phyloP scores from a whole-genome alignment of 2,329 filamentous ascomycete genomes.

The Colletotrichum musicola region DNA sequence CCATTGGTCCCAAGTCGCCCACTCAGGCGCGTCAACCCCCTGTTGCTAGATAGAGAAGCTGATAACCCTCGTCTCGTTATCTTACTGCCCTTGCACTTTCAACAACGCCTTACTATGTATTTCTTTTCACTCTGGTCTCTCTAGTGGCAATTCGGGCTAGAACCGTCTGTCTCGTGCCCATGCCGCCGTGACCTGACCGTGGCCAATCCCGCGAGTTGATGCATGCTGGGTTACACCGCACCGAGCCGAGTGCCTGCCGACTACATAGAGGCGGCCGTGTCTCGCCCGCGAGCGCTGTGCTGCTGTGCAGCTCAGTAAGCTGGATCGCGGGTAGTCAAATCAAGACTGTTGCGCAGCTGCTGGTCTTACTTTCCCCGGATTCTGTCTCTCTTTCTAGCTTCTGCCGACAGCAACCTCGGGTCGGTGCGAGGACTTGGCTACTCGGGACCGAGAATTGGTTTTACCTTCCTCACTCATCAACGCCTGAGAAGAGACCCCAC shows the following conservation, averaged over 20 bases:
- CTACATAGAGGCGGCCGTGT: slow-evolving; percentile 29
- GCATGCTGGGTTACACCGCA: slow-evolving; percentile 15
- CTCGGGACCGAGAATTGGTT: no score
- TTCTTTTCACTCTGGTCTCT: background rate
- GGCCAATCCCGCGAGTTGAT: background rate
- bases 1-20: slow-evolving; percentile 28
- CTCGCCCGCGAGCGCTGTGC: slow-evolving; percentile 9
- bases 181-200: slow-evolving; percentile 1
- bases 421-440: no score
- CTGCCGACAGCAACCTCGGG: background rate
- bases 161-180: slow-evolving; percentile 6
- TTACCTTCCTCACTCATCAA: no score
- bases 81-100: background rate
- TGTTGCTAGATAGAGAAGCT: slow-evolving; percentile 4
- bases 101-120: background rate
- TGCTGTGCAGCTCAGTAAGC: background rate
- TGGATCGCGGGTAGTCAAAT: background rate
- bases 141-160: background rate
- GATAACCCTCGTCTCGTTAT: slow-evolving; percentile 31
- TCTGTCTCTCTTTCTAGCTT: background rate
- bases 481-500: background rate
- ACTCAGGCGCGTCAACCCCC: slow-evolving; percentile 24
- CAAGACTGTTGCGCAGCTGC: background rate
- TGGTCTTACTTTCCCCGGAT: background rate
- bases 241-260: slow-evolving; percentile 18